Evolutionary conservation across 129 eudicot genomes (phyloP).

Genomic region (Centrapalus pauciflorus): DNA sequence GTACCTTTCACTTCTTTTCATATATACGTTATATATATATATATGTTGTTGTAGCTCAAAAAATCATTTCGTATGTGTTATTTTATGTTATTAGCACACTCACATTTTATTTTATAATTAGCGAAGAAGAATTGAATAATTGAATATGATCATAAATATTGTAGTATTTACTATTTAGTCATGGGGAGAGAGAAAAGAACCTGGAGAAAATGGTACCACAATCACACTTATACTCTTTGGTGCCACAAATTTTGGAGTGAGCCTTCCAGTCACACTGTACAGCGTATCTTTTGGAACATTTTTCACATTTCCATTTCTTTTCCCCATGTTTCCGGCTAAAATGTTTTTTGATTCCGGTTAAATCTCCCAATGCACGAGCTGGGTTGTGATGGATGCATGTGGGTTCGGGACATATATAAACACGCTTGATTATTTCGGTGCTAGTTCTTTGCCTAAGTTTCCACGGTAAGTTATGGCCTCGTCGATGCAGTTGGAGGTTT

Average conservation of each 20-base stretch:
- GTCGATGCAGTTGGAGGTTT: conserved; percentile 34
- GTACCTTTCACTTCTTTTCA: too few species aligned
- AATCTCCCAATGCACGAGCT: conserved; percentile 37
- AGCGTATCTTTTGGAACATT: conserved; percentile 42
- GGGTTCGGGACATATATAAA: conserved; percentile 39
- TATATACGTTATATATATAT: too few species aligned
- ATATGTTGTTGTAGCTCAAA: too few species aligned
- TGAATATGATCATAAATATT: too few species aligned
- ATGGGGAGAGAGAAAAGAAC: conserved; percentile 5
- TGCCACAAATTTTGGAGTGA: conserved; percentile 41
- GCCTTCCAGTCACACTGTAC: conserved; percentile 49
- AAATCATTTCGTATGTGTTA: too few species aligned
- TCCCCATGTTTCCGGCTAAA: conserved; percentile 40
- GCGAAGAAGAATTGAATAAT: too few species aligned
- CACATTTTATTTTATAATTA: too few species aligned
- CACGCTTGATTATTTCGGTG: conserved; percentile 33
- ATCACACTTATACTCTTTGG: conserved; percentile 43
- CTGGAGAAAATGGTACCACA: conserved; percentile 48
- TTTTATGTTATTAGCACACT: too few species aligned
- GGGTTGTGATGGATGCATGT: conserved; percentile 43
- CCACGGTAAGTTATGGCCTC: conserved; percentile 45
- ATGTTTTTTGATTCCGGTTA: conserved; percentile 39
- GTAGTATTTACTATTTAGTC: too few species aligned
- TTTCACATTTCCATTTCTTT: conserved; percentile 46
- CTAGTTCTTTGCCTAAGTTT: conserved; percentile 36